Conservation (phyloP, 2,329 filamentous ascomycete species). For the Chrysoporthe puriensis region DNA sequence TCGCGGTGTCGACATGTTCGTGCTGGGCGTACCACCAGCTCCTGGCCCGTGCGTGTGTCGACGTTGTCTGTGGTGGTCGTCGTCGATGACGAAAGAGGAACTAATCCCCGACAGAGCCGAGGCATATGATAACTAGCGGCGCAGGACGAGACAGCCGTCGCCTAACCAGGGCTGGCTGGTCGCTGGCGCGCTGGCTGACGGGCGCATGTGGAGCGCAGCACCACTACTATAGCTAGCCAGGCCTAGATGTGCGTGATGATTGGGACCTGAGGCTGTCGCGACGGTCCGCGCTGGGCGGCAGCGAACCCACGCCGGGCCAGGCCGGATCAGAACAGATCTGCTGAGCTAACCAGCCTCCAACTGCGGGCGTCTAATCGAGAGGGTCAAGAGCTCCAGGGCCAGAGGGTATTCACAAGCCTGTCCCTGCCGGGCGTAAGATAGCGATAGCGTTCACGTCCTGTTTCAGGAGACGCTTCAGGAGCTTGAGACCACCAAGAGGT, state of each 20-base stretch:
- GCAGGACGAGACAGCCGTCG: background rate
- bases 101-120: background rate
- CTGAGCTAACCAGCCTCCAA: background rate
- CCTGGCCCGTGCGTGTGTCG: background rate
- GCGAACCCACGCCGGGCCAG: background rate
- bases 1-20: slow-evolving; percentile 60
- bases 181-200: too few species aligned
- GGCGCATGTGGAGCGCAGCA: too few species aligned
- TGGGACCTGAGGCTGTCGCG: background rate
- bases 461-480: slow-evolving; percentile 3
- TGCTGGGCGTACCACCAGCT: background rate
- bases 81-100: background rate
- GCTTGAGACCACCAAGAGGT: background rate
- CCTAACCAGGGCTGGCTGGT: background rate
- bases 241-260: background rate
- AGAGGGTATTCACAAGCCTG: background rate
- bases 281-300: background rate
- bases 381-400: too few species aligned
- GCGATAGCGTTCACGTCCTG: background rate
- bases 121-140: background rate
- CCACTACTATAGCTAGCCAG: background rate
- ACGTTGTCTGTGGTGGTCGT: background rate
- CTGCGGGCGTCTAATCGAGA: background rate
- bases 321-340: background rate
- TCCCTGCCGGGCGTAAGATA: background rate